These are phyloP conservation scores for Cudoniella acicularis DNA, from an alignment of 495 filamentous ascomycete genomes.

Conservation along the genomic window DNA sequence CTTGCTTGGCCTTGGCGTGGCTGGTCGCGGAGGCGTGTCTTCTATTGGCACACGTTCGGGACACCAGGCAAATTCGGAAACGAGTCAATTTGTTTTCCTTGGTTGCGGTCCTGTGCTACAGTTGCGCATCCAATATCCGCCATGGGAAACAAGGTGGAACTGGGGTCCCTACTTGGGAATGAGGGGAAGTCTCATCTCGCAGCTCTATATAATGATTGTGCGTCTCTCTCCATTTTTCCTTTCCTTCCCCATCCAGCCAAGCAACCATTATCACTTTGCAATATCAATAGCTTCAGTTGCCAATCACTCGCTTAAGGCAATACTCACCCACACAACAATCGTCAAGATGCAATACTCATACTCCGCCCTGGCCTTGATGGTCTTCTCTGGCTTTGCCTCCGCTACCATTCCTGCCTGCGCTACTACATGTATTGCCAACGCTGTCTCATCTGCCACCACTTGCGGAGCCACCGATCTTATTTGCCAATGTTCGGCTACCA, in stretches of 20 bases:
- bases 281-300: neutral
- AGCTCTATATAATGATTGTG: neutral
- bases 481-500: slow-evolving; percentile 38
- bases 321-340: neutral
- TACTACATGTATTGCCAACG: slow-evolving; percentile 32
- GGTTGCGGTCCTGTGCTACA: neutral
- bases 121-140: neutral
- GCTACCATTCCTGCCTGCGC: slow-evolving; percentile 29
- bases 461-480: slow-evolving; percentile 36
- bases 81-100: neutral
- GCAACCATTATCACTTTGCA: neutral
- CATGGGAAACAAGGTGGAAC: neutral
- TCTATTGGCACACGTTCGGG: neutral
- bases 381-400: slow-evolving; percentile 1
- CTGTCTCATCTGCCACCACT: slow-evolving; percentile 30
- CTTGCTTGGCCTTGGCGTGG: neutral
- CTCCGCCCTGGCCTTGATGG: slow-evolving; percentile 2
- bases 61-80: neutral
- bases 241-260: neutral
- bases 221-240: neutral
- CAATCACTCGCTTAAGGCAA: slow-evolving; percentile 12
- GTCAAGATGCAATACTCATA: slow-evolving; percentile 15
- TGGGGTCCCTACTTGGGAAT: neutral
- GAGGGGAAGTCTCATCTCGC: neutral
- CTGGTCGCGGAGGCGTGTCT: neutral